phyloP scores from a whole-genome alignment of 768 basidiomycete species.

The Rhizopogon roseolus region DNA sequence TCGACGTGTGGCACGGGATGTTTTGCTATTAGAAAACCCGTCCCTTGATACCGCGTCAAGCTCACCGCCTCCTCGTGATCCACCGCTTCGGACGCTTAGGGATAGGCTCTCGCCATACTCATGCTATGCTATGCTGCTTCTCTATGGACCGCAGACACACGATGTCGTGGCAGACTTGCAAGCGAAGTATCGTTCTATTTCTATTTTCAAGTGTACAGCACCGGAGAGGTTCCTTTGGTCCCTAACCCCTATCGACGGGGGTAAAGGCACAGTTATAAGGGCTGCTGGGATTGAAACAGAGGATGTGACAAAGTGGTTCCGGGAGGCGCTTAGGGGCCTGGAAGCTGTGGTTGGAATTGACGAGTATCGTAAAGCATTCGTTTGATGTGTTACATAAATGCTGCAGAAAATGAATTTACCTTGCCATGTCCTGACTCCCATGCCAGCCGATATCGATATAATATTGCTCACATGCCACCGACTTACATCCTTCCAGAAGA shows the following conservation, averaged over 20 bases:
- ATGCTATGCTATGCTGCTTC: constrained; percentile 84
- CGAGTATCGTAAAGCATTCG: constrained; percentile 59
- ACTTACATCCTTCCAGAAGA: neutral
- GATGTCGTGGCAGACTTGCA: constrained; percentile 44
- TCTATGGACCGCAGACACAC: constrained; percentile 64
- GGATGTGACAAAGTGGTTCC: constrained; percentile 66
- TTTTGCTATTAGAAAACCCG: constrained; percentile 64
- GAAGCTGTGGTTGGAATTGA: constrained; percentile 57
- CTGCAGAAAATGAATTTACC: neutral
- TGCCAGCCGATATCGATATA: no score
- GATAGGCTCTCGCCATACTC: constrained; percentile 75
- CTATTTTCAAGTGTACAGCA: constrained; percentile 50
- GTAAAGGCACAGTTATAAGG: constrained; percentile 56
- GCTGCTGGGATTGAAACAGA: constrained; percentile 77
- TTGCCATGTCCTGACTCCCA: no score
- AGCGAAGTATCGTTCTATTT: constrained; percentile 44
- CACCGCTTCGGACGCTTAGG: constrained; percentile 43
- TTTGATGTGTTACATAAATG: constrained; percentile 24
- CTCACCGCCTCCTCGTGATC: constrained; percentile 9
- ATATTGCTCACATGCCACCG: neutral
- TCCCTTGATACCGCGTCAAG: neutral
- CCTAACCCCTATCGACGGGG: constrained; percentile 51
- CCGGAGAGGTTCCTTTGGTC: constrained; percentile 81
- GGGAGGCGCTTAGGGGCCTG: constrained; percentile 44
- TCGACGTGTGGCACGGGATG: constrained; percentile 68